Percentiles rank a stretch among this genome's conserved stretches.
phyloP scores from a whole-genome alignment of 2,329 filamentous ascomycete species.

The Hypoxylon sp. region DNA sequence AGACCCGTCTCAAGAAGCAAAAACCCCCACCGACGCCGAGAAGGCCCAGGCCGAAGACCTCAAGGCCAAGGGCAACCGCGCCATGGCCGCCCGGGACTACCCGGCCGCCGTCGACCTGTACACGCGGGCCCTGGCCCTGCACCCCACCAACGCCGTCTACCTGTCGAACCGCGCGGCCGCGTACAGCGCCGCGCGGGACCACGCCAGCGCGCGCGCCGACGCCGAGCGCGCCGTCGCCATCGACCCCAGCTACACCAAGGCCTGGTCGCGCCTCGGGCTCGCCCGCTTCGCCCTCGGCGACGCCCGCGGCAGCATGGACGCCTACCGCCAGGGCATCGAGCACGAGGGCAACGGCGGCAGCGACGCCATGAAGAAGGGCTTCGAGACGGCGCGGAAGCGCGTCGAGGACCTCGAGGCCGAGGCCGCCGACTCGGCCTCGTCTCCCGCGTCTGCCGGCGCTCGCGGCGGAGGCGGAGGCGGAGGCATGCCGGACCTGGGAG shows the following conservation, averaged over 20 bases:
- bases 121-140: slow-evolving; percentile 83
- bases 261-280: slow-evolving; percentile 92
- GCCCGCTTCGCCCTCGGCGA: slow-evolving; percentile 93
- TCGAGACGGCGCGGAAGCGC: slow-evolving; percentile 89
- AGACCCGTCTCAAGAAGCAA: background rate
- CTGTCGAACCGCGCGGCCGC: slow-evolving; percentile 97
- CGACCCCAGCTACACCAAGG: slow-evolving; percentile 96
- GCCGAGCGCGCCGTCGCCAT: slow-evolving; percentile 89
- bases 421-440: slow-evolving; percentile 61
- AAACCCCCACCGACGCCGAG: slow-evolving; percentile 49
- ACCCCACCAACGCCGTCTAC: slow-evolving; percentile 92
- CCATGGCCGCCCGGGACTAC: slow-evolving; percentile 97
- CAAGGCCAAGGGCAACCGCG: slow-evolving; percentile 91
- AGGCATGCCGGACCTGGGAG: slow-evolving; percentile 75
- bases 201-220: slow-evolving; percentile 85
- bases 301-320: slow-evolving; percentile 91
- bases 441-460: slow-evolving; percentile 55
- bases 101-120: slow-evolving; percentile 83
- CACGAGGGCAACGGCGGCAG: slow-evolving; percentile 93
- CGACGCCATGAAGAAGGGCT: slow-evolving; percentile 97
- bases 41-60: slow-evolving; percentile 87
- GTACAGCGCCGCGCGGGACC: slow-evolving; percentile 85
- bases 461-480: slow-evolving; percentile 73
- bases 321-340: slow-evolving; percentile 92
- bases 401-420: slow-evolving; percentile 80